Conservation (phyloP, 441 rosid species). For the Adansonia gregorii region DNA sequence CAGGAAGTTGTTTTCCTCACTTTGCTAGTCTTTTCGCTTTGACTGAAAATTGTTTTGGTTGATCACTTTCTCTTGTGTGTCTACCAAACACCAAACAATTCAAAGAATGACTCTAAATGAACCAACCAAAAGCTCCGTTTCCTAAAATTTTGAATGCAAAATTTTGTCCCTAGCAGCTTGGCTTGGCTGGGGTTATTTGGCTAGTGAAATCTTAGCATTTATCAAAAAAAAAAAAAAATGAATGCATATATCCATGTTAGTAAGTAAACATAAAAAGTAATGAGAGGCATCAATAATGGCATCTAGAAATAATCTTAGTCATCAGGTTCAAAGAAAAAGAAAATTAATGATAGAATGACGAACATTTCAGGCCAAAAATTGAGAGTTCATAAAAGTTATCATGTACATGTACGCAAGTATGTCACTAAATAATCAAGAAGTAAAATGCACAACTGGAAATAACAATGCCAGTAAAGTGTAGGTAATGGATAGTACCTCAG, state of each 20-base stretch:
- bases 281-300: not conserved
- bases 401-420: not conserved
- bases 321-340: not conserved
- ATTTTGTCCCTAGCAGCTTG: not conserved
- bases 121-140: not conserved
- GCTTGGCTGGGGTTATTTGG: not conserved
- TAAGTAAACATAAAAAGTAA: not conserved
- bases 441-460: not conserved
- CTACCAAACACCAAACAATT: not conserved
- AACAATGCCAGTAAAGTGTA: not conserved
- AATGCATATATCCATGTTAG: constrained; percentile 6
- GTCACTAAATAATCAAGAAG: not conserved
- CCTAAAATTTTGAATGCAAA: constrained; percentile 13
- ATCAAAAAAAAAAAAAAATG: not conserved
- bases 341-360: not conserved
- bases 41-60: not conserved
- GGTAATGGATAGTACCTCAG: not conserved
- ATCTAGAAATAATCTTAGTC: not conserved
- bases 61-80: not conserved
- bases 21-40: not conserved
- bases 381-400: not conserved
- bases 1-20: not conserved
- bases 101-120: not conserved
- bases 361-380: not conserved
- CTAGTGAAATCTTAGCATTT: constrained; percentile 4